Base-by-base conservation (phyloP, 2,329 filamentous ascomycete species). In the Tricladium varicosporioides region DNA sequence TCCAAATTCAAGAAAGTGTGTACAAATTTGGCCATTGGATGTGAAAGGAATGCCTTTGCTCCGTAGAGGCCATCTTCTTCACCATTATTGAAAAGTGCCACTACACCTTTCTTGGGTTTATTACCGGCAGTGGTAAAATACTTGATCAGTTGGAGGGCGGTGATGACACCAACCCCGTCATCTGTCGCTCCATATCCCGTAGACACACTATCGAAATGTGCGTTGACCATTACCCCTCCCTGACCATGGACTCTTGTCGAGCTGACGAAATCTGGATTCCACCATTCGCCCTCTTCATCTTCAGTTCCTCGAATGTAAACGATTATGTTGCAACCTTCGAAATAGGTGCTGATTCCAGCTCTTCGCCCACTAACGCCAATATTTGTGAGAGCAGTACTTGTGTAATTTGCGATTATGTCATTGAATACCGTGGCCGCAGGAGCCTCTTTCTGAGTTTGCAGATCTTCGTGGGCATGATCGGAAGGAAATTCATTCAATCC, bases 1-100 rank as follows among this genome's bases (percentile, higher is more conserved):
- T 99, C 94, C 14, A 99, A 83, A 65, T 99, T 99, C 63, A 97
- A 77, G 69, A 99, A 97, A 0, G 91, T 91, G 69, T 92, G 89
- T 9, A 91, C 83, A 56, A 95, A 89, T 52, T 84, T 84, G 10
- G 91, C 85, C 61, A 96, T 79, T 0, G 92, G 89, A 70, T 92
- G 91, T 63, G 91, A 85, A 27, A 89, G 86, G 68, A 95, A 97
- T 5, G 89, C 92, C 59, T 85, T 83, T 5, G 93, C 92, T 1
- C 94, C 94, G 63, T 95, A 90, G 10, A 97, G 77, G 36, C 86
- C 94, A 67, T 97, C 93, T 71, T 99, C 94, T 70, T 99, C 94
- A 36, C 89, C 93, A 68, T 97, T 97, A 78, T 99, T 99, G 69
- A 97, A 81, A 27, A 97, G 80, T 9, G 91, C 80, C 13, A 97